Evolutionary conservation across 139 green algal species (phyloP).

Genomic region (Micractinium conductrix): DNA sequence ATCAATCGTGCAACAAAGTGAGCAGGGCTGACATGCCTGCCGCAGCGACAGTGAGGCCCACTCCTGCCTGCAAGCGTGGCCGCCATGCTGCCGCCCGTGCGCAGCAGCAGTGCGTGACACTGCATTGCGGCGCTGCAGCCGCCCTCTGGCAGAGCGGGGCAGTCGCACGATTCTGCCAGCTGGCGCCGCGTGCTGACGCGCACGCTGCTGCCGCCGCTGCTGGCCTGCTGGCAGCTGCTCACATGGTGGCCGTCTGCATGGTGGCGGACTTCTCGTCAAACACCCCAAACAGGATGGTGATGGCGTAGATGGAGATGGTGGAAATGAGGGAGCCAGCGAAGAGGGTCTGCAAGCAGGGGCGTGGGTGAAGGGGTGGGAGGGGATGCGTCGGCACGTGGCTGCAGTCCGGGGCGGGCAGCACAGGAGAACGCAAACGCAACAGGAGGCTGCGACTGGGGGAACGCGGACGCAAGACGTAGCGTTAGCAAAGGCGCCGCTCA

Average conservation of each 20-base stretch:
- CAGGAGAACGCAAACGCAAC: neutral
- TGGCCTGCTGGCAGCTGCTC: neutral
- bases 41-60: neutral
- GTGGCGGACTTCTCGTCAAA: constrained; percentile 28
- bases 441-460: neutral
- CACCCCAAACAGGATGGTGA: constrained; percentile 40
- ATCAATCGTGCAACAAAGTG: no score
- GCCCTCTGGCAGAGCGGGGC: no score
- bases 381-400: neutral
- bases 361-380: neutral
- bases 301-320: constrained; percentile 1
- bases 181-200: no score
- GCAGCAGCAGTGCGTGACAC: neutral
- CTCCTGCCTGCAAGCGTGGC: neutral
- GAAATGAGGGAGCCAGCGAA: constrained; percentile 34
- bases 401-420: neutral
- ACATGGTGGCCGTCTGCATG: neutral
- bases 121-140: neutral
- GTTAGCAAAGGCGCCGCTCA: neutral
- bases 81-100: neutral
- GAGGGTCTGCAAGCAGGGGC: neutral
- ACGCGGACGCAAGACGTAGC: neutral
- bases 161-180: no score
- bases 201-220: neutral
- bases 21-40: neutral